Evolutionary conservation across 2,329 filamentous ascomycete species (phyloP), one percentile per base, ranked within the genome.

Genomic region (Phialophora tarda): DNA sequence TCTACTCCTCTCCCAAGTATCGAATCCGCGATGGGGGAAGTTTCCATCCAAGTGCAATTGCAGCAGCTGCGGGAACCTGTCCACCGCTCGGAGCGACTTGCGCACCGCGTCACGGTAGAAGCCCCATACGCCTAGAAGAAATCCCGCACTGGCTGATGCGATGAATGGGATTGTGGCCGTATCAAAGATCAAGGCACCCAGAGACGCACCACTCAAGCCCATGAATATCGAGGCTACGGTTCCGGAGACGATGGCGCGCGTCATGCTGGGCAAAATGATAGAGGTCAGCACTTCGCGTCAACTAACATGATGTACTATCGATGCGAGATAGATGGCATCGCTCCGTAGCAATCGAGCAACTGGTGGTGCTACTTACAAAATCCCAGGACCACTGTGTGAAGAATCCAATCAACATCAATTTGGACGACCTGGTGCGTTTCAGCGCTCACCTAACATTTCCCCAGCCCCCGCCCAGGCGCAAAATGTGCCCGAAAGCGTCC

Each of bases 11-110:
- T 56, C 47, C 70, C 70, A 72, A 12, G 64, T 61, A 17, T 70
- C 54, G 24, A 72, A 72, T 8, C 68, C 70, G 28, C 64, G 59
- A 41, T 68, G 69, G 1, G 68, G 67, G 48, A 72, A 72, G 44
- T 72, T 72, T 17, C 59, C 59, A 30, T 72, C 70, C 32, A 72
- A 62, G 61, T 72, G 70, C 48, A 72, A 28, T 26, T 67, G 70
- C 44, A 72, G 57, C 57, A 72, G 56, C 8, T 59, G 62, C 7
- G 69, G 70, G 44, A 70, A 71, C 21, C 67, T 63, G 30, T 72
- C 70, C 7, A 72, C 34, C 11, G 64, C 61, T 21, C 64, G 59
- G 8, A 68, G 63, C 3, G 68, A 66, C 57, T 72, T 72, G 30
- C 66, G 59, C 32, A 71, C 59, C 10, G 64, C 64, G 44, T 72